A percentile compares a stretch with the other conserved stretches of the same genome.
Evolutionary conservation across 768 basidiomycete species (phyloP).

Genomic region (Pleurotus salmoneostramineus): DNA sequence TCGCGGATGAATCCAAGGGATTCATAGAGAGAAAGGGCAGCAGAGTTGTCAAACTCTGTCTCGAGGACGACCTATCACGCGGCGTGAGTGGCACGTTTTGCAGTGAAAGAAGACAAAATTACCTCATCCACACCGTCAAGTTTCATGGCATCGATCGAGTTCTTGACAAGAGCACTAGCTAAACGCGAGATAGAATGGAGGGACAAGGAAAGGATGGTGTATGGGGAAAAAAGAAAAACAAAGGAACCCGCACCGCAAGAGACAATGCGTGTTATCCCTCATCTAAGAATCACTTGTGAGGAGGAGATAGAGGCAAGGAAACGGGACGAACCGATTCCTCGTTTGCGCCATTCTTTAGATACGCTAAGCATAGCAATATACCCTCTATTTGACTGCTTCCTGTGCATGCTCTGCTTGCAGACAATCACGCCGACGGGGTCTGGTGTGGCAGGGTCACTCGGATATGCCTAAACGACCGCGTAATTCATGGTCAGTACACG

Average conservation of each 20-base stretch:
- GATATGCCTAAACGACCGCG: conserved; percentile 46
- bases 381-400: conserved; percentile 71
- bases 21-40: conserved; percentile 87
- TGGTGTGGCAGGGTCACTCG: conserved; percentile 34
- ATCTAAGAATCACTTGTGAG: conserved; percentile 43
- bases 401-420: conserved; percentile 94
- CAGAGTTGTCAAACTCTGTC: conserved; percentile 90
- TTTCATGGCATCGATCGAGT: conserved; percentile 85
- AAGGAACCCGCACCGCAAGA: conserved; percentile 37
- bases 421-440: conserved; percentile 89
- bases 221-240: conserved; percentile 25
- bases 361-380: conserved; percentile 99
- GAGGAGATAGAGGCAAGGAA: conserved; percentile 29
- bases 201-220: background rate
- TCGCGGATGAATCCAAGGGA: conserved; percentile 94
- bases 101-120: conserved; percentile 17
- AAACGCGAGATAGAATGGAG: conserved; percentile 11
- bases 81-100: background rate
- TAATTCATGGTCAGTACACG: background rate
- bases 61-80: conserved; percentile 79
- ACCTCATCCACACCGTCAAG: conserved; percentile 84
- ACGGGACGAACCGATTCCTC: conserved; percentile 78
- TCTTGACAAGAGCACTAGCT: conserved; percentile 84
- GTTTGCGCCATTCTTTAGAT: conserved; percentile 76
- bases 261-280: conserved; percentile 36